phyloP scores from a whole-genome alignment of 2,329 filamentous ascomycete species.

The Fusarium kyushuense region DNA sequence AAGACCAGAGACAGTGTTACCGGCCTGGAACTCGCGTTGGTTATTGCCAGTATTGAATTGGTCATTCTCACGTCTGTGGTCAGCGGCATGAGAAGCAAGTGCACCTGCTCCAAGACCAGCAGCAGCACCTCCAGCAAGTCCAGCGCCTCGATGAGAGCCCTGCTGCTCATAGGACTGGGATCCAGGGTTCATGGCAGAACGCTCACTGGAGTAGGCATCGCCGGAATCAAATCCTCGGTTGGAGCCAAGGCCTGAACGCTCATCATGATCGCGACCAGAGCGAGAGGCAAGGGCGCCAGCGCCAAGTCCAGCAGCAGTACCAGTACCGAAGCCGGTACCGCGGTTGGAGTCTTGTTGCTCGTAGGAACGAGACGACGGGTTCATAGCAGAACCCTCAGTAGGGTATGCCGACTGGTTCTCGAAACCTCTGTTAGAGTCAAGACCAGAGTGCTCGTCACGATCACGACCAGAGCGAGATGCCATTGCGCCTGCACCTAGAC shows the following conservation, averaged over 20 bases:
- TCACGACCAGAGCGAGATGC: too few species aligned
- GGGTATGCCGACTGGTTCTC: neutral
- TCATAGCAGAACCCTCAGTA: neutral
- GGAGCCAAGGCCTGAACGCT: neutral
- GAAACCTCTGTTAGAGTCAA: neutral
- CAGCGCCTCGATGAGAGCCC: neutral
- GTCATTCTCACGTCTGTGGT: neutral
- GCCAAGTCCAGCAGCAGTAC: conserved; percentile 1
- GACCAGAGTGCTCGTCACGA: too few species aligned
- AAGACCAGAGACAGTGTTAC: neutral
- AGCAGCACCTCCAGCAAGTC: conserved; percentile 11
- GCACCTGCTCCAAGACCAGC: conserved; percentile 26
- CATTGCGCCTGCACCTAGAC: too few species aligned
- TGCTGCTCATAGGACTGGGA: neutral
- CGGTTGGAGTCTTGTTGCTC: conserved; percentile 10
- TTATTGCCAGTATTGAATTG: neutral
- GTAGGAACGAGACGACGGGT: neutral
- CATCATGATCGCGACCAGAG: neutral
- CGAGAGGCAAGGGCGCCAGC: neutral
- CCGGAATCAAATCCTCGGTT: neutral
- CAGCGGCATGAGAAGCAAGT: conserved; percentile 9
- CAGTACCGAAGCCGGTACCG: neutral
- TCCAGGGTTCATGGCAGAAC: neutral
- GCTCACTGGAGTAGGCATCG: neutral
- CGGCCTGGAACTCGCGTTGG: neutral